These are phyloP conservation scores for Claviceps spartinae DNA, from an alignment of 2,329 filamentous ascomycete genomes.

Conservation along the genomic window DNA sequence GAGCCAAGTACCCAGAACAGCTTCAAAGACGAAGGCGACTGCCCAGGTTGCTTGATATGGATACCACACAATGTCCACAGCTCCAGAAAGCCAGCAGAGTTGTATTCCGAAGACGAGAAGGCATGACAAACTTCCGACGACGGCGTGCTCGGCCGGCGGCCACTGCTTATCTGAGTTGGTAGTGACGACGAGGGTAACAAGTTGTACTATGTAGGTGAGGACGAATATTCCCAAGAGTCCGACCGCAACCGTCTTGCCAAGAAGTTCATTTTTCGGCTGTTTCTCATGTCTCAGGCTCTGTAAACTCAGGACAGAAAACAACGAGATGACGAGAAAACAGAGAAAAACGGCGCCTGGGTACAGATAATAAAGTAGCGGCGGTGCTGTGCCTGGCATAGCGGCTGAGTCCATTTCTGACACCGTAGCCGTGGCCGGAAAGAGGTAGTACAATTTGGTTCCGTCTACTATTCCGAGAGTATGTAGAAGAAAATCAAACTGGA, in stretches of 20 bases:
- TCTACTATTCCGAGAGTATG: background rate
- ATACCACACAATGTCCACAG: constrained; percentile 41
- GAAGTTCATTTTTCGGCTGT: constrained; percentile 6
- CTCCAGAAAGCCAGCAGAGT: constrained; percentile 38
- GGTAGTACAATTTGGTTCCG: background rate
- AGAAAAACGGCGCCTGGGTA: constrained; percentile 43
- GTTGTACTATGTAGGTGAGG: constrained; percentile 34
- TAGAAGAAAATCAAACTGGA: background rate
- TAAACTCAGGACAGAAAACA: constrained; percentile 38
- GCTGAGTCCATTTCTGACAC: constrained; percentile 1
- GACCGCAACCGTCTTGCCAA: constrained; percentile 15
- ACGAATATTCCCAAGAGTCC: constrained; percentile 32
- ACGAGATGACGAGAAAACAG: constrained; percentile 41
- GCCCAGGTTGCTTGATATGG: constrained; percentile 51
- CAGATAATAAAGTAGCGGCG: constrained; percentile 40
- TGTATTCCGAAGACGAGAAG: constrained; percentile 51
- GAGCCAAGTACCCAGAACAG: constrained; percentile 24
- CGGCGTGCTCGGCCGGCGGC: constrained; percentile 31
- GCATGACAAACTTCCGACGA: constrained; percentile 47
- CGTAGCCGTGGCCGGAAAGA: background rate
- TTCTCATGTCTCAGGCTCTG: constrained; percentile 26
- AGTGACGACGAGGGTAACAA: constrained; percentile 24
- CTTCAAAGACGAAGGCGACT: constrained; percentile 43
- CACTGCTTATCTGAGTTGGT: constrained; percentile 22
- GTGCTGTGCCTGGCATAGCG: constrained; percentile 11